phyloP scores from a whole-genome alignment of 345 rosid species.

The Aquilaria malaccensis region DNA sequence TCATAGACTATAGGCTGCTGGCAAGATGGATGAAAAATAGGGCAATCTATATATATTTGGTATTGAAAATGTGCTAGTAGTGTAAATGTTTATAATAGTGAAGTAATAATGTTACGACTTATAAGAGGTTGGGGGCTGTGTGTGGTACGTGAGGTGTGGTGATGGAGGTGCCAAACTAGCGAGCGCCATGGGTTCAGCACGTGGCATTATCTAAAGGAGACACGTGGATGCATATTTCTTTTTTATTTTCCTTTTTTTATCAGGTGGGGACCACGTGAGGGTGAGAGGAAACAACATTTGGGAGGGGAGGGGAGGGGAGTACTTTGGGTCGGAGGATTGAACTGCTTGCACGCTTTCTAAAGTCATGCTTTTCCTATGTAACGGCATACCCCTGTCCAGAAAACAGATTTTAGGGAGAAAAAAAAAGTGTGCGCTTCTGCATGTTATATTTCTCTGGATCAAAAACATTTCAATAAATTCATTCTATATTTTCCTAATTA shows the following conservation, averaged over 20 bases:
- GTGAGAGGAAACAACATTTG: constrained; percentile 24
- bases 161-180: constrained; percentile 5
- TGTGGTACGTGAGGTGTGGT: background rate
- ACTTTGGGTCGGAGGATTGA: constrained; percentile 22
- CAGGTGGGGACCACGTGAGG: constrained; percentile 30
- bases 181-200: background rate
- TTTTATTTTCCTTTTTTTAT: constrained; percentile 23
- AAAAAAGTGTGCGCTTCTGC: too few relatives aligned
- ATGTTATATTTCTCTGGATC: too few relatives aligned
- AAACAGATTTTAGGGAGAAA: too few relatives aligned
- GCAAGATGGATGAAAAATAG: background rate
- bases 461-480: too few relatives aligned
- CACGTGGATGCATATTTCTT: constrained; percentile 19
- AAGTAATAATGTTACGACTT: background rate
- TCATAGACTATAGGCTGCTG: background rate
- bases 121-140: background rate
- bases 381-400: constrained; percentile 19
- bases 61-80: too few relatives aligned
- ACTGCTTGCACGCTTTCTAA: constrained; percentile 27
- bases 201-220: background rate
- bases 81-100: too few relatives aligned
- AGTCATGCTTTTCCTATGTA: constrained; percentile 46
- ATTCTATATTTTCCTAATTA: too few relatives aligned
- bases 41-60: too few relatives aligned
- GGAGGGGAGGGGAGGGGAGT: constrained; percentile 16